Conservation (phyloP, 2,329 filamentous ascomycete species). For the Penicillium sp. region DNA sequence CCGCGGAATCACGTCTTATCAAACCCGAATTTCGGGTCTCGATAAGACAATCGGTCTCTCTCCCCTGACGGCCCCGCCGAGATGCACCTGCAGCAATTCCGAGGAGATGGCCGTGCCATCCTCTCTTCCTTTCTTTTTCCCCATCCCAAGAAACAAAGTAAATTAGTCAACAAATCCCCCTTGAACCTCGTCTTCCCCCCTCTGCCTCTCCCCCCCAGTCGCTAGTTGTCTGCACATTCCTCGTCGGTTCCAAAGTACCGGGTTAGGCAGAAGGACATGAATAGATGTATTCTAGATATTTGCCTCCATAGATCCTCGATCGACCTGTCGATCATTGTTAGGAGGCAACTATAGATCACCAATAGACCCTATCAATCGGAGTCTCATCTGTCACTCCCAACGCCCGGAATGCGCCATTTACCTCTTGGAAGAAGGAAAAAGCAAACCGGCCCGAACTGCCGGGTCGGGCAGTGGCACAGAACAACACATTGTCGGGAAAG, state of each 20-base stretch:
- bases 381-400: neutral
- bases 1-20: conserved; percentile 4
- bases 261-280: conserved; percentile 2
- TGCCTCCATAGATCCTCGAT: conserved; percentile 7
- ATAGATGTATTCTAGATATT: neutral
- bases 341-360: conserved; percentile 4
- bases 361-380: neutral
- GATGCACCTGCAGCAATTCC: conserved; percentile 7
- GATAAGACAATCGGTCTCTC: conserved; percentile 1
- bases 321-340: neutral
- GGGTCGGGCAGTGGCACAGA: neutral
- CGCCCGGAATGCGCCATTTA: conserved; percentile 7
- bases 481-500: neutral
- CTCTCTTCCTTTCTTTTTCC: conserved; percentile 9
- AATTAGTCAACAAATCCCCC: conserved; percentile 4
- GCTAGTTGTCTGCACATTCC: conserved; percentile 5
- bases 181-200: neutral
- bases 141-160: neutral
- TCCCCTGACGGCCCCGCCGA: conserved; percentile 5
- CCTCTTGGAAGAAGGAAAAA: neutral
- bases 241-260: neutral
- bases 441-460: conserved; percentile 3
- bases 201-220: neutral
- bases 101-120: conserved; percentile 11
- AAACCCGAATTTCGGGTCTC: neutral